phyloP scores from a whole-genome alignment of 441 rosid genomes.

The Kokia cookei region DNA sequence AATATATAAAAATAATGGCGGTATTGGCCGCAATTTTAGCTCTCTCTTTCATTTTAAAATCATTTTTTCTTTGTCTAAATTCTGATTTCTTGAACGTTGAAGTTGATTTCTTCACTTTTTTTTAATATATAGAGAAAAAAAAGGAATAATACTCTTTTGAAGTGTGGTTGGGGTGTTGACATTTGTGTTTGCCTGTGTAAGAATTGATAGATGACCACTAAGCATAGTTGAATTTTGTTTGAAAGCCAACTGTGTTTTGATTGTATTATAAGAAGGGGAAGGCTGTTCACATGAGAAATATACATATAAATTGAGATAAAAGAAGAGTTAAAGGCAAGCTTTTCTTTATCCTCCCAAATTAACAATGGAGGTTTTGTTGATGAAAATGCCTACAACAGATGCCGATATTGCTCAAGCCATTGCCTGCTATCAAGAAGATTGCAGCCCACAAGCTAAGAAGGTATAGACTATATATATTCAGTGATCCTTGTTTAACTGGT shows the following conservation, averaged over 20 bases:
- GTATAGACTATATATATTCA: neutral
- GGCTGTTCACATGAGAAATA: neutral
- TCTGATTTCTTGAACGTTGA: conserved; percentile 19
- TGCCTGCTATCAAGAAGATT: conserved; percentile 8
- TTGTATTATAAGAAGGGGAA: conserved; percentile 11
- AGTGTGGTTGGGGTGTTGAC: conserved; percentile 49
- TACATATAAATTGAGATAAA: neutral
- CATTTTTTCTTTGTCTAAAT: conserved; percentile 15
- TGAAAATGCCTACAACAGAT: conserved; percentile 24
- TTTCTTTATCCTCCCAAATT: neutral
- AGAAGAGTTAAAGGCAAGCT: neutral
- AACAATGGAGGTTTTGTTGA: conserved; percentile 30
- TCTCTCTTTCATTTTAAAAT: neutral
- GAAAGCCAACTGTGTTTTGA: neutral
- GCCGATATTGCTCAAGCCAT: conserved; percentile 15
- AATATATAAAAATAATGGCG: conserved; percentile 1
- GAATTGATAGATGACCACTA: neutral
- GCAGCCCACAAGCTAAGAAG: conserved; percentile 9
- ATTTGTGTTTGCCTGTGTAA: conserved; percentile 26
- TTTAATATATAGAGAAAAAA: neutral
- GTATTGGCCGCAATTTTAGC: conserved; percentile 40
- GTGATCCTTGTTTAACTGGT: neutral
- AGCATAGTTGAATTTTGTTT: neutral
- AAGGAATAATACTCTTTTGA: conserved; percentile 7
- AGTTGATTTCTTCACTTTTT: conserved; percentile 23